Evolutionary conservation across 441 rosid genomes (phyloP).

Genomic region (Gossypium trilobum): DNA sequence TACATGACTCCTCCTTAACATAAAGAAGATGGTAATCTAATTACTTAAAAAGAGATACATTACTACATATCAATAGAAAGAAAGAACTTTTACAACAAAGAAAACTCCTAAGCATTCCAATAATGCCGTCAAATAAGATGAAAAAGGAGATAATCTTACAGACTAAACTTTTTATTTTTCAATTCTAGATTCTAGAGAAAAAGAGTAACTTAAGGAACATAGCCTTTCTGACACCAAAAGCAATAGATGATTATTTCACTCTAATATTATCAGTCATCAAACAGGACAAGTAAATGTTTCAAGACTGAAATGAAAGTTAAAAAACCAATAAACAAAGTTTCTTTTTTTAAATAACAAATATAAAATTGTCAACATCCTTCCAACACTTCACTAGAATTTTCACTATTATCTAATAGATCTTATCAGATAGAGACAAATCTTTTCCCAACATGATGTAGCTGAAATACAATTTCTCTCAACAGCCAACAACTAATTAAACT

Average conservation of each 20-base stretch:
- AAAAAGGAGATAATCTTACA: neutral
- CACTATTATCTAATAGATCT: conserved; percentile 3
- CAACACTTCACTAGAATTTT: neutral
- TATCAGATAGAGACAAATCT: neutral
- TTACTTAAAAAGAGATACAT: neutral
- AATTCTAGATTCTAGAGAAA: neutral
- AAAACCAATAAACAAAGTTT: neutral
- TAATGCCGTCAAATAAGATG: neutral
- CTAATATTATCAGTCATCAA: neutral
- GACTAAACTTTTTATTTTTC: neutral
- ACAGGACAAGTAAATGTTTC: neutral
- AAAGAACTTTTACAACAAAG: neutral
- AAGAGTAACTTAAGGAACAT: neutral
- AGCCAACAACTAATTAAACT: neutral
- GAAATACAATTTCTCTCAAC: neutral
- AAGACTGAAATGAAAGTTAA: neutral
- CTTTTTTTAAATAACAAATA: neutral
- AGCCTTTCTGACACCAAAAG: neutral
- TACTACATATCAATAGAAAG: neutral
- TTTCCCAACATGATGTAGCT: neutral
- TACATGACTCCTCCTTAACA: neutral
- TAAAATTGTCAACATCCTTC: neutral
- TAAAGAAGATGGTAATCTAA: neutral
- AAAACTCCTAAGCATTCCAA: neutral
- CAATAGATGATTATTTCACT: neutral